A percentile compares a stretch with the other conserved stretches of the same genome.
phyloP scores from a whole-genome alignment of 2,329 filamentous ascomycete species.

The Arthrinium phaeospermum region DNA sequence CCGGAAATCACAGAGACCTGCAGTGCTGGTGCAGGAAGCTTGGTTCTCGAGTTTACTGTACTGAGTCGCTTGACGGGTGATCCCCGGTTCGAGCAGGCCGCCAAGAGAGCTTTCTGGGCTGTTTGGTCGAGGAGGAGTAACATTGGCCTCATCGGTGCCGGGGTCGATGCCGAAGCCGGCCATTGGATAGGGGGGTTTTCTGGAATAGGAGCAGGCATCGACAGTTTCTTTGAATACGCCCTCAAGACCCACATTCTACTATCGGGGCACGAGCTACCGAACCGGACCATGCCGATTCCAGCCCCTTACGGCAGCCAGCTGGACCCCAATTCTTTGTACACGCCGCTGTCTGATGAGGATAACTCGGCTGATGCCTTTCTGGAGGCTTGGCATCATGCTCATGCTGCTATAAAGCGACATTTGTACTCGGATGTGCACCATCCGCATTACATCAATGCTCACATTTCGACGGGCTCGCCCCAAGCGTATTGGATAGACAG shows the following conservation, averaged over 20 bases:
- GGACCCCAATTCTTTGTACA: constrained; percentile 68
- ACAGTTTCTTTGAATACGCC: constrained; percentile 98
- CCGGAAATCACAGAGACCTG: constrained; percentile 93
- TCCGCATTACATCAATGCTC: constrained; percentile 91
- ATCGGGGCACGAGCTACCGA: constrained; percentile 72
- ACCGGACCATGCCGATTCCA: constrained; percentile 51
- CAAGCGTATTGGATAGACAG: constrained; percentile 96
- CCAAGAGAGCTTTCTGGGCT: constrained; percentile 94
- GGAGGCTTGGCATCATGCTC: constrained; percentile 82
- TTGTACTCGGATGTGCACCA: constrained; percentile 86
- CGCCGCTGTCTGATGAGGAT: constrained; percentile 65
- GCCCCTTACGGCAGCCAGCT: constrained; percentile 51
- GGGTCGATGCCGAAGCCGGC: constrained; percentile 89
- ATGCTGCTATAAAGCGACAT: constrained; percentile 86
- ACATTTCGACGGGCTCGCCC: constrained; percentile 85
- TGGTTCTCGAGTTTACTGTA: constrained; percentile 92
- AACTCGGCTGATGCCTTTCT: constrained; percentile 81
- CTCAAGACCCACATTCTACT: constrained; percentile 92
- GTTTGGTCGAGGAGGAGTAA: constrained; percentile 90
- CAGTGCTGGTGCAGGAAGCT: constrained; percentile 92
- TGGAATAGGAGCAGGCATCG: constrained; percentile 95
- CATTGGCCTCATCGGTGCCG: constrained; percentile 87
- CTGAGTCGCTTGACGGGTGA: constrained; percentile 89
- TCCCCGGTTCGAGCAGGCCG: constrained; percentile 83
- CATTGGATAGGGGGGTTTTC: constrained; percentile 87